A percentile compares a stretch with the other conserved stretches of the same genome.
Conservation (phyloP, 2,329 filamentous ascomycete species). For the Zasmidium citrigriseum region DNA sequence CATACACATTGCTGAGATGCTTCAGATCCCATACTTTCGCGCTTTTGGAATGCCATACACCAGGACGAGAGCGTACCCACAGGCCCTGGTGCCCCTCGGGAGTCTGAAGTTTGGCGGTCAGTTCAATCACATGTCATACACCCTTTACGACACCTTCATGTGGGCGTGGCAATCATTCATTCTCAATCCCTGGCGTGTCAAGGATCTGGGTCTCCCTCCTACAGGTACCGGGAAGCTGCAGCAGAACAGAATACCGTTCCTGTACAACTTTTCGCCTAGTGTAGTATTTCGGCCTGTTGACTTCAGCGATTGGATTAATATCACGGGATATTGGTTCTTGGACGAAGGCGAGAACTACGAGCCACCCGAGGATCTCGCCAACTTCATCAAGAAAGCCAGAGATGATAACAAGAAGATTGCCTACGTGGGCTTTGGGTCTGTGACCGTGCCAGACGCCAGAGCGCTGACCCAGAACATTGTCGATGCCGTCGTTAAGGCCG, state of each 20-base stretch:
- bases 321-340: constrained; percentile 98
- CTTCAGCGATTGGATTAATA: constrained; percentile 95
- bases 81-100: constrained; percentile 77
- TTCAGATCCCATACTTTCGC: constrained; percentile 92
- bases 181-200: constrained; percentile 89
- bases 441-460: constrained; percentile 85
- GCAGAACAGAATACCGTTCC: constrained; percentile 93
- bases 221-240: constrained; percentile 90
- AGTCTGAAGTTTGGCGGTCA: constrained; percentile 92
- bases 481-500: constrained; percentile 84
- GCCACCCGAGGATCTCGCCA: constrained; percentile 72
- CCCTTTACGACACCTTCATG: constrained; percentile 95
- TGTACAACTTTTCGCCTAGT: constrained; percentile 94
- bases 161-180: constrained; percentile 92
- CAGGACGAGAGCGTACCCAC: constrained; percentile 88
- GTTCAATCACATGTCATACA: constrained; percentile 93
- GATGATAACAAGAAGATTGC: constrained; percentile 86
- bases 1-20: constrained; percentile 93
- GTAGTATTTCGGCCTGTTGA: constrained; percentile 94
- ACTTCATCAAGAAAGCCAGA: constrained; percentile 82
- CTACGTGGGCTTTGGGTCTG: constrained; percentile 95
- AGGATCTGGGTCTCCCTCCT: constrained; percentile 72
- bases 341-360: constrained; percentile 72
- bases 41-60: constrained; percentile 99
- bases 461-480: constrained; percentile 92